Percentiles rank a stretch among this genome's conserved stretches.
Conservation (phyloP, 768 basidiomycete genomes). For the Suillus weaverae region DNA sequence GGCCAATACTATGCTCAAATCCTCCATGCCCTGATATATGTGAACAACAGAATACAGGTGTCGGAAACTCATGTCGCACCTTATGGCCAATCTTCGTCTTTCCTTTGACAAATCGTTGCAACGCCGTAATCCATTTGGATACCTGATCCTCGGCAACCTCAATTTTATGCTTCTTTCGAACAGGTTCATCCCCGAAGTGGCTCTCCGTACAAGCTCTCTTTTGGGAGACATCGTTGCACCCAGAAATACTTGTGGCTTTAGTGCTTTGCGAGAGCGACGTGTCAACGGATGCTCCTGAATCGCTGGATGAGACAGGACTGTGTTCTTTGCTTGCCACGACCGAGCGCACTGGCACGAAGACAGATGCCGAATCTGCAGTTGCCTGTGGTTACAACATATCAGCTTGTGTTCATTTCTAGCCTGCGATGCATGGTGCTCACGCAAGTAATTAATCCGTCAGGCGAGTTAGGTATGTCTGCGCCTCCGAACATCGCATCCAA, state of each 20-base stretch:
- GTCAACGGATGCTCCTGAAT: background rate
- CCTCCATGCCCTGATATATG: conserved; percentile 23
- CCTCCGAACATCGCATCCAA: background rate
- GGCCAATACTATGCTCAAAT: conserved; percentile 28
- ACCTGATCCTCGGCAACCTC: conserved; percentile 13
- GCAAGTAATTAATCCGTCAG: background rate
- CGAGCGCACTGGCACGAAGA: background rate
- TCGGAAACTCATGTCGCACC: conserved; percentile 14
- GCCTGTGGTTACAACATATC: background rate
- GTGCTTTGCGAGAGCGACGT: background rate
- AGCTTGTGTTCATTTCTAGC: background rate
- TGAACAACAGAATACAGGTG: background rate
- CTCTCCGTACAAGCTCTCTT: background rate
- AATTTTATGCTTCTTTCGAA: background rate
- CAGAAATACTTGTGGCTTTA: background rate
- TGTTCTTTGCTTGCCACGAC: background rate
- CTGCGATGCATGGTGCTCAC: background rate
- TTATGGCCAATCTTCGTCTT: conserved; percentile 18
- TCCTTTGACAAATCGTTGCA: conserved; percentile 34
- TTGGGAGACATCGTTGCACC: background rate
- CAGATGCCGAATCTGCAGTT: background rate
- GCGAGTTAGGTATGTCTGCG: background rate
- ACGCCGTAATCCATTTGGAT: conserved; percentile 16
- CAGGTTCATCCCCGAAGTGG: background rate
- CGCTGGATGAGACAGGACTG: background rate